Evolutionary conservation across 1,139 yeast species (phyloP).

Genomic region (Suhomyces choctaworum): DNA sequence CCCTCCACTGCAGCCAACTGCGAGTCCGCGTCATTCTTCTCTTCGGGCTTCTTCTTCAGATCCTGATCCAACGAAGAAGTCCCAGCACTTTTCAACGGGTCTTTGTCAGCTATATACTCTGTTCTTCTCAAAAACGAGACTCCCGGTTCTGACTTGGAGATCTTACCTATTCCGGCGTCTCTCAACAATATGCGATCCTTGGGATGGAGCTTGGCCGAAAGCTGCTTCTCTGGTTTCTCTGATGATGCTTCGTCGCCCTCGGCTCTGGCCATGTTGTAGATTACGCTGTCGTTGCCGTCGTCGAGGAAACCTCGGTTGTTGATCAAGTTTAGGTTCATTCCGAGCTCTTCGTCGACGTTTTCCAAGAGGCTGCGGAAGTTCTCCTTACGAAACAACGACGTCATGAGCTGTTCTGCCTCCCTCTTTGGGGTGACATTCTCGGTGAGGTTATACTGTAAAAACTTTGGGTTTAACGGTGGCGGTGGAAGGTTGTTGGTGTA

Average conservation of each 20-base stretch:
- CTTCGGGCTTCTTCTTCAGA: constrained; percentile 22
- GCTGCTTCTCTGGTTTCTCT: constrained; percentile 16
- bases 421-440: constrained; percentile 40
- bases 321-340: constrained; percentile 77
- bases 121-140: constrained; percentile 93
- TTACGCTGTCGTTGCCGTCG: constrained; percentile 52
- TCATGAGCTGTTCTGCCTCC: constrained; percentile 64
- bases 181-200: constrained; percentile 74
- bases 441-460: constrained; percentile 56
- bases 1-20: constrained; percentile 71
- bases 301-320: constrained; percentile 70
- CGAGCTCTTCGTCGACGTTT: constrained; percentile 67
- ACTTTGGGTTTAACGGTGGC: constrained; percentile 89
- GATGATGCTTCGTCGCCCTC: constrained; percentile 7
- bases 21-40: constrained; percentile 56
- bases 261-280: constrained; percentile 28
- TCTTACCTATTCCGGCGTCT: constrained; percentile 64
- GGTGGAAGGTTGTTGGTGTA: constrained; percentile 89
- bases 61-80: constrained; percentile 18
- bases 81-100: constrained; percentile 16
- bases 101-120: constrained; percentile 71
- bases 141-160: constrained; percentile 54
- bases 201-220: constrained; percentile 58
- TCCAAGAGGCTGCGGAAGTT: constrained; percentile 67
- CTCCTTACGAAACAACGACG: constrained; percentile 75